phyloP scores from a whole-genome alignment of 1,139 yeast genomes.

The Saccharomyces hybrid region DNA sequence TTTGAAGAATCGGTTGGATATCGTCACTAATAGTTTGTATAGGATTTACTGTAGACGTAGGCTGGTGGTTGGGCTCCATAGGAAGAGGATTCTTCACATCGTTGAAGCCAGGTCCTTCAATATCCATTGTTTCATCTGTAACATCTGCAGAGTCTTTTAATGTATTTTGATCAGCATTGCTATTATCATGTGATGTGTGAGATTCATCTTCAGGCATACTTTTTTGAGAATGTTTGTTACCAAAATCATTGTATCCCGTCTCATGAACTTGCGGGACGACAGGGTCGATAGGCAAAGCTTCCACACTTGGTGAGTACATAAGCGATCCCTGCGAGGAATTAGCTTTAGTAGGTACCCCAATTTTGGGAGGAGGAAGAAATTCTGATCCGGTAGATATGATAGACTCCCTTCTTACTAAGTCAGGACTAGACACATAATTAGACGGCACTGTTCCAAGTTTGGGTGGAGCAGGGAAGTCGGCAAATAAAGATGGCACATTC shows the following conservation, averaged over 20 bases:
- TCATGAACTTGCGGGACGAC: not conserved
- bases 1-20: not conserved
- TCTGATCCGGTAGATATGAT: slow-evolving; percentile 1
- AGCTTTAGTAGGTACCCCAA: not conserved
- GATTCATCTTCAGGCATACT: not conserved
- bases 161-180: not conserved
- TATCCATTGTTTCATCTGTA: not conserved
- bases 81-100: not conserved
- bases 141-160: not conserved
- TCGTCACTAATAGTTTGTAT: not conserved
- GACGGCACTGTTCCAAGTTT: slow-evolving; percentile 3
- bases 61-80: not conserved
- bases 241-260: not conserved
- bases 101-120: not conserved
- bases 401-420: slow-evolving; percentile 5
- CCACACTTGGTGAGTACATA: not conserved
- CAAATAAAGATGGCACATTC: not conserved
- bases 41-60: not conserved
- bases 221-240: not conserved
- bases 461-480: slow-evolving; percentile 8
- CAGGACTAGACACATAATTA: slow-evolving; percentile 12
- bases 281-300: not conserved
- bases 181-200: not conserved
- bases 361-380: slow-evolving; percentile 4
- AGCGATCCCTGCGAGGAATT: not conserved